phyloP scores from a whole-genome alignment of 2,329 filamentous ascomycete genomes.

The Nothophoma quercina region DNA sequence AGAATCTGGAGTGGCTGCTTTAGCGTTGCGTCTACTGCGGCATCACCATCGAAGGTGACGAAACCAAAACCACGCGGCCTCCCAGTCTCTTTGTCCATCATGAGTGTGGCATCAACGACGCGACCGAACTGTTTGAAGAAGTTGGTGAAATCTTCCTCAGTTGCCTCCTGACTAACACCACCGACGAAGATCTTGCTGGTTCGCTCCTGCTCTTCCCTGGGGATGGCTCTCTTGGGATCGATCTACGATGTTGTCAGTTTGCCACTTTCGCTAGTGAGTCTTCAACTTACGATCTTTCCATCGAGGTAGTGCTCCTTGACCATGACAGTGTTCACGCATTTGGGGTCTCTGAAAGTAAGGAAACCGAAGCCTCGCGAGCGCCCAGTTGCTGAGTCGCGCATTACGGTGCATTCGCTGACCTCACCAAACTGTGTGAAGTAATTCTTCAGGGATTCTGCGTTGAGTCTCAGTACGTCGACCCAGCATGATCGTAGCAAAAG shows the following conservation, averaged over 20 bases:
- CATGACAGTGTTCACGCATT: slow-evolving; percentile 99
- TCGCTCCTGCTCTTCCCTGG: slow-evolving; percentile 95
- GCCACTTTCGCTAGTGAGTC: slow-evolving; percentile 17
- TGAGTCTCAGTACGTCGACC: slow-evolving; percentile 1
- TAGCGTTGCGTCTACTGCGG: slow-evolving; percentile 90
- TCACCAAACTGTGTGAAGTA: slow-evolving; percentile 99
- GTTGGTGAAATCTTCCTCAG: slow-evolving; percentile 92
- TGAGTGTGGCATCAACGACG: slow-evolving; percentile 95
- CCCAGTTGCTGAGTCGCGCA: slow-evolving; percentile 93
- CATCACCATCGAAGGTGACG: slow-evolving; percentile 96
- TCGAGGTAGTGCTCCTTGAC: slow-evolving; percentile 98
- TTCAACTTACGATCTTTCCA: slow-evolving; percentile 88
- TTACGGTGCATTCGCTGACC: slow-evolving; percentile 98
- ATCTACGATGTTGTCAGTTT: slow-evolving; percentile 67
- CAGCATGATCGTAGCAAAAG: not conserved
- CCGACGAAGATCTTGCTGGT: slow-evolving; percentile 99
- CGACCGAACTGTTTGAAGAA: slow-evolving; percentile 97
- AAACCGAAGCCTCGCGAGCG: slow-evolving; percentile 97
- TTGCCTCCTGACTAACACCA: slow-evolving; percentile 95
- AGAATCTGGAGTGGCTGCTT: slow-evolving; percentile 87
- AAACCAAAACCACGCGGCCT: slow-evolving; percentile 95
- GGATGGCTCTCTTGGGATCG: slow-evolving; percentile 96
- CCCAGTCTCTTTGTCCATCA: slow-evolving; percentile 99
- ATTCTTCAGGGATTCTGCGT: slow-evolving; percentile 87
- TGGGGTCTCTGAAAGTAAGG: slow-evolving; percentile 95